Evolutionary conservation across 495 filamentous ascomycete genomes (phyloP), one percentile per base, ranked within the genome.

Genomic region (Eremomyces bilateralis): DNA sequence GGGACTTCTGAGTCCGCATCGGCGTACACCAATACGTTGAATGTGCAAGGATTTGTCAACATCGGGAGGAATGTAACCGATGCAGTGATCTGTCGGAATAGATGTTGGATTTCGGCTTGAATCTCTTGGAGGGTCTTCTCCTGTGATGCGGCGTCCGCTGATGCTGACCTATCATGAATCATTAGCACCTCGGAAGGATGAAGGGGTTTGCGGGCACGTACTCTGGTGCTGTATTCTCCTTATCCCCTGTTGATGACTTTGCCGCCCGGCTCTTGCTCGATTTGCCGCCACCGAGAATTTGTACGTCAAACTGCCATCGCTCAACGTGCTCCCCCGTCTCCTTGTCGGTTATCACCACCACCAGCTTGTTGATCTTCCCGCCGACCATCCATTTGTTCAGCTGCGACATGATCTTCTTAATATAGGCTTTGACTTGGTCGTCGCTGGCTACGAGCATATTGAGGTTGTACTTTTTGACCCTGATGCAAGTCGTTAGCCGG

Each of bases 381-480:
- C 76, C 77, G 29, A 78, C 61, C 78, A 93, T 95, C 88, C 88
- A 97, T 48, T 75, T 77, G 57, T 85, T 82, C 29, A 94, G 68
- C 57, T 92, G 83, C 3, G 74, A 76, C 80, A 91, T 94, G 56
- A 94, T 92, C 60, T 88, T 91, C 60, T 90, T 92, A 63, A 92
- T 90, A 56, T 97, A 97, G 33, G 84, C 82, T 60, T 91, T 90
- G 45, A 97, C 88, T 53, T 95, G 83, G 60, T 95, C 88, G 56
- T 97, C 88, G 38, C 79, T 71, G 13, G 88, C 81, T 24, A 94
- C 82, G 4, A 94, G 78, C 82, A 97, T 95, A 48, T 91, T 95
- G 44, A 97, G 72, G 46, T 90, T 90, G 72, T 97, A 97, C 63
- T 97, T 97, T 58, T 95, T 95, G 46, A 97, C 82, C 16, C 73